Evolutionary conservation across 176 grass and related monocot genomes (phyloP).

Genomic region (Aegilops bicornis): DNA sequence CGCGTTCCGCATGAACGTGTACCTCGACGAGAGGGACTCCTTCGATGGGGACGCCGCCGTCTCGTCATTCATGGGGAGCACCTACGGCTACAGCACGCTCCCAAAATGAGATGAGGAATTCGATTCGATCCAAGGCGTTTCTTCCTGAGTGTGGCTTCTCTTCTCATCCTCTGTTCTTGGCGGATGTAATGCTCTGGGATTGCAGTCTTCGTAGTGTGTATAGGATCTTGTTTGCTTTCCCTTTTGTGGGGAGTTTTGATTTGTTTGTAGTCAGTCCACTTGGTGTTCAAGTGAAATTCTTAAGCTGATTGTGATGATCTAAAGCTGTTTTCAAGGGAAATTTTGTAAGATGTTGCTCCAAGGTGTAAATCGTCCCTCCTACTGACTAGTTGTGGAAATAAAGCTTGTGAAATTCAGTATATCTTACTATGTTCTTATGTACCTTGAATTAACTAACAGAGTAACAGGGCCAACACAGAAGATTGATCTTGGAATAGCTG

Average conservation of each 20-base stretch:
- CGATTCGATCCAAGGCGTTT: too few species aligned
- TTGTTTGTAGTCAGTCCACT: neutral
- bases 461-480: too few species aligned
- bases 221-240: neutral
- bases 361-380: neutral
- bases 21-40: slow-evolving; percentile 73
- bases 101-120: slow-evolving; percentile 30
- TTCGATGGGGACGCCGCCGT: slow-evolving; percentile 52
- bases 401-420: neutral
- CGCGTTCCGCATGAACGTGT: slow-evolving; percentile 61
- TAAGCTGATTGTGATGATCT: neutral
- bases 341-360: neutral
- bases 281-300: neutral
- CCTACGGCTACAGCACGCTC: slow-evolving; percentile 41
- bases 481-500: too few species aligned
- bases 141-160: neutral
- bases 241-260: neutral
- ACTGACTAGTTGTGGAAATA: neutral
- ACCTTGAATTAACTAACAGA: neutral
- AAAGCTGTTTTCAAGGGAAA: neutral
- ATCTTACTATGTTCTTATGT: neutral
- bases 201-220: neutral
- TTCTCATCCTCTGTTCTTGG: slow-evolving; percentile 22
- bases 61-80: slow-evolving; percentile 46
- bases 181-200: neutral